Base-by-base conservation (phyloP, 768 basidiomycete species). In the Leccinum sublutescens region DNA sequence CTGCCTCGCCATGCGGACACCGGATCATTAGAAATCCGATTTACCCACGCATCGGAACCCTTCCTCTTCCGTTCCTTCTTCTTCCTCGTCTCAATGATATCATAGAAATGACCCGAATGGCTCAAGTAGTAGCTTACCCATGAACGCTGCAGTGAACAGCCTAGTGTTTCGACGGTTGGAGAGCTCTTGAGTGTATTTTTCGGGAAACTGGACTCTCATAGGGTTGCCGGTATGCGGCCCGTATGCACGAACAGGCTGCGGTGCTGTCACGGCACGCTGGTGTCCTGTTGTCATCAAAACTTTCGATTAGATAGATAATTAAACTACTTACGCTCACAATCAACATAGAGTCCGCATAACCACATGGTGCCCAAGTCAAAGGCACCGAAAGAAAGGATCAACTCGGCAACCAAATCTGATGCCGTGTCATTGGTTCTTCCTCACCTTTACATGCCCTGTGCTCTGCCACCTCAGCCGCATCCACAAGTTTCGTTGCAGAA, bases 1-100 rank as follows among this genome's bases (percentile, higher is more conserved):
- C 17, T 68, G 64, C 50, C 66, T 74, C 23, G 71, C 69, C 4
- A 62, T 75, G 58, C 70, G 73, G 17, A 73, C 57, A 9, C 69
- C 73, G 1, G 68, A 66, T 57, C 59, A 74, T 55, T 73, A 62
- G 60, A 43, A 10, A 6, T 55, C 33, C 12, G 25, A 7, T 9
- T 31, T 1, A 5, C 31, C 48, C 15, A n/a, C 17, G 3, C 2
- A 3, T 40, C 17, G 38, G 38, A 17, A 1, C 17, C 3, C 15
- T 7, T 36, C 10, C 14, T 17, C 38, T 8, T 40, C 17, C 36
- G 15, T 15, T 38, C 34, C 34, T 36, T 17, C 15, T 36, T 49
- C 38, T n/a, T 25, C 4, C 2, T 36, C 8, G 4, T 50, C 27
- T 4, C 8, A 0, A 40, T 40, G 15, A 34, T 34, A 34, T 12